Conservation (phyloP, 768 basidiomycete species). For the Xerocomus brunneocitrinus region DNA sequence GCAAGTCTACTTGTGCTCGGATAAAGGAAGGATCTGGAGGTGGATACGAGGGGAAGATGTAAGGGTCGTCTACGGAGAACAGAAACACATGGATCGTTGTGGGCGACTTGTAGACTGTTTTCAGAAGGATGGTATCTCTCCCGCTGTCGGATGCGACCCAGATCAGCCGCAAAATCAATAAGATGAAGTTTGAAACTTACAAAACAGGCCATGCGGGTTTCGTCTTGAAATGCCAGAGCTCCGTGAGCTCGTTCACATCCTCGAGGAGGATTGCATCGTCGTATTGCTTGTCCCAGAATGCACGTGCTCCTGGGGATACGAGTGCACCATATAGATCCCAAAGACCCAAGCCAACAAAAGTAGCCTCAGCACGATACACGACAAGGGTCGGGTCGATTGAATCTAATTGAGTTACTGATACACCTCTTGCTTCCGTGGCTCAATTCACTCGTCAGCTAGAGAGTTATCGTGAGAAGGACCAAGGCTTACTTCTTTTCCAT, state of each 20-base stretch:
- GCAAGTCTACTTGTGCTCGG: slow-evolving; percentile 94
- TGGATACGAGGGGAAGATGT: slow-evolving; percentile 75
- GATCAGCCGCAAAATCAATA: slow-evolving; percentile 1
- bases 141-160: slow-evolving; percentile 50
- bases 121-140: slow-evolving; percentile 84
- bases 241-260: slow-evolving; percentile 86
- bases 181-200: slow-evolving; percentile 45
- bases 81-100: slow-evolving; percentile 93
- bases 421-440: slow-evolving; percentile 85
- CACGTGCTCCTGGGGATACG: slow-evolving; percentile 76
- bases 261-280: slow-evolving; percentile 85
- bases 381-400: slow-evolving; percentile 96
- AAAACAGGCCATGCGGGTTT: slow-evolving; percentile 92
- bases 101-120: slow-evolving; percentile 96
- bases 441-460: slow-evolving; percentile 8
- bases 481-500: slow-evolving; percentile 77
- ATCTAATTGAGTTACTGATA: slow-evolving; percentile 91
- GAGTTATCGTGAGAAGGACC: background rate
- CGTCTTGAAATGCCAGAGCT: slow-evolving; percentile 90
- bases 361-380: slow-evolving; percentile 94
- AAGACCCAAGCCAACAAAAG: slow-evolving; percentile 90
- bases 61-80: slow-evolving; percentile 87
- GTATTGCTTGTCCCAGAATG: slow-evolving; percentile 85
- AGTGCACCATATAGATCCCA: slow-evolving; percentile 94
- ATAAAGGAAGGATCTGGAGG: slow-evolving; percentile 71